Evolutionary conservation across 176 grass and related monocot genomes (phyloP).

Genomic region (Pontederia paniculata): DNA sequence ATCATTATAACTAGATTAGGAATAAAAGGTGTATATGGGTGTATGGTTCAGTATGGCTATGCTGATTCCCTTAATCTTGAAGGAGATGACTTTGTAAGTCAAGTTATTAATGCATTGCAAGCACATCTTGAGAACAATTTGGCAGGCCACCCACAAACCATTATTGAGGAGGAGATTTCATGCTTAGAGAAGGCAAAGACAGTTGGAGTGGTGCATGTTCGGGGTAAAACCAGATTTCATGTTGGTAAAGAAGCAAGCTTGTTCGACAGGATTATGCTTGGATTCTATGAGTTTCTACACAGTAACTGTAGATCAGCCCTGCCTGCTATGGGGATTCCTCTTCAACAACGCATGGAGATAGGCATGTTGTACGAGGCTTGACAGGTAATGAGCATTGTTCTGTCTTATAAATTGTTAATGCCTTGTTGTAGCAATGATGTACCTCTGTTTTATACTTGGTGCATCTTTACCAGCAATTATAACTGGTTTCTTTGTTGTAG

Average conservation of each 20-base stretch:
- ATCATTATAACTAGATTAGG: constrained; percentile 44
- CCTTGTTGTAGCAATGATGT: too few species aligned
- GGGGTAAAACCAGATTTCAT: constrained; percentile 67
- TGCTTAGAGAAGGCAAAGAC: constrained; percentile 32
- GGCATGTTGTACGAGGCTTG: constrained; percentile 60
- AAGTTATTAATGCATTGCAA: constrained; percentile 30
- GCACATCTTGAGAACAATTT: constrained; percentile 16
- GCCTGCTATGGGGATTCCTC: constrained; percentile 40
- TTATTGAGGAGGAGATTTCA: constrained; percentile 19
- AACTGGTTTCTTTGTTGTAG: too few species aligned
- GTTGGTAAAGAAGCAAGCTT: constrained; percentile 34
- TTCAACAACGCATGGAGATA: constrained; percentile 66
- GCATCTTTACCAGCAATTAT: too few species aligned
- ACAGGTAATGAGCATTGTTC: not conserved
- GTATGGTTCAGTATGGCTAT: constrained; percentile 56
- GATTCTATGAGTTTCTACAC: constrained; percentile 70
- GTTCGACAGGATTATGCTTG: constrained; percentile 52
- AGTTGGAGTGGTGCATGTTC: constrained; percentile 43
- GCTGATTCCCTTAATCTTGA: constrained; percentile 35
- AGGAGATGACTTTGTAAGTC: constrained; percentile 26
- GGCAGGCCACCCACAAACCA: not conserved
- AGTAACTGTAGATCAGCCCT: constrained; percentile 51
- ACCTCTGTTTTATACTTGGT: too few species aligned
- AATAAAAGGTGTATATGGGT: constrained; percentile 43
- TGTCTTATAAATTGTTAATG: not conserved